Conservation (phyloP, 2,329 filamentous ascomycete species). For the Pseudogymnoascus sp. region DNA sequence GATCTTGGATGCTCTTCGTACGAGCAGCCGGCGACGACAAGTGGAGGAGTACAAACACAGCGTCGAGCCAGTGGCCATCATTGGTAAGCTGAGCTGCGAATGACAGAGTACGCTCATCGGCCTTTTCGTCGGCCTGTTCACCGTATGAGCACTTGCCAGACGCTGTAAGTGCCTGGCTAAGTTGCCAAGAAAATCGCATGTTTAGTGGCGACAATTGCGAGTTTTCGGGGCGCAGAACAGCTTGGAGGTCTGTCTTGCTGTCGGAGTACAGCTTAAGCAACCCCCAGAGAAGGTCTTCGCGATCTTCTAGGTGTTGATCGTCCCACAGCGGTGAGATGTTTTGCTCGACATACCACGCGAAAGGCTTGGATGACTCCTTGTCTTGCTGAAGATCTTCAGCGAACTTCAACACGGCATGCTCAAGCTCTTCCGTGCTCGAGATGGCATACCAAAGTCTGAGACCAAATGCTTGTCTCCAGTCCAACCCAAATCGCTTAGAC, state of each 20-base stretch:
- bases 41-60: constrained; percentile 70
- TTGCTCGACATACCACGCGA: constrained; percentile 62
- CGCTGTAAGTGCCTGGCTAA: constrained; percentile 57
- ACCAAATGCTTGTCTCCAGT: constrained; percentile 92
- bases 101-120: constrained; percentile 57
- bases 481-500: constrained; percentile 72
- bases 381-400: constrained; percentile 63
- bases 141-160: constrained; percentile 46
- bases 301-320: constrained; percentile 47
- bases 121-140: constrained; percentile 46
- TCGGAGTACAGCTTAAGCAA: constrained; percentile 71
- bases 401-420: constrained; percentile 65
- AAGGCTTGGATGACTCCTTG: constrained; percentile 59
- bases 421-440: constrained; percentile 58
- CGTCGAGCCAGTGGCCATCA: constrained; percentile 59
- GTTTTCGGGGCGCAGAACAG: constrained; percentile 67
- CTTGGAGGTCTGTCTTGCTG: constrained; percentile 51
- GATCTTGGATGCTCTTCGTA: constrained; percentile 59
- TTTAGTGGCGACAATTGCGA: constrained; percentile 68
- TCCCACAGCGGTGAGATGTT: constrained; percentile 51
- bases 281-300: constrained; percentile 79
- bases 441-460: constrained; percentile 85
- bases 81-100: constrained; percentile 58
- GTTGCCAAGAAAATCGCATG: constrained; percentile 74
- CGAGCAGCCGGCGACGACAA: constrained; percentile 57